A percentile compares a stretch with the other conserved stretches of the same genome.
These are phyloP conservation scores for Gynandropsis gynandra DNA, from an alignment of 345 rosid species.

Conservation along the genomic window DNA sequence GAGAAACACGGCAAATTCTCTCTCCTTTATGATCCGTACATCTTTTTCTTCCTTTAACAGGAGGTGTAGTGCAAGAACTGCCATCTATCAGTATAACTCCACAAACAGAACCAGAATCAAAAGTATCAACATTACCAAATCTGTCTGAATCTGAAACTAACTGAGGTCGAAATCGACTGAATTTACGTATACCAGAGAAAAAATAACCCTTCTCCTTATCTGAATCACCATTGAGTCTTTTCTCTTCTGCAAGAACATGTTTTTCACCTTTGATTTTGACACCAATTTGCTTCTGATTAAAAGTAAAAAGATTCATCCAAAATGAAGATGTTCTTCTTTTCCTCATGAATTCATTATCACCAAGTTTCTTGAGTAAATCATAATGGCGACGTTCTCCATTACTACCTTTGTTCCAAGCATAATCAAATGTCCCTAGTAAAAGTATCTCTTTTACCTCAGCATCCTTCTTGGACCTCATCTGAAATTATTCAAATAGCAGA, in stretches of 20 bases:
- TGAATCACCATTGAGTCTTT: conserved; percentile 10
- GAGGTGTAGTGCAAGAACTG: conserved; percentile 36
- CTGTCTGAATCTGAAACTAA: conserved; percentile 28
- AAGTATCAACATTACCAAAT: conserved; percentile 3
- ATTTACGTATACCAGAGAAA: conserved; percentile 36
- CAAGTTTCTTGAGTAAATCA: conserved; percentile 49
- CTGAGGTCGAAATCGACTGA: conserved; percentile 47
- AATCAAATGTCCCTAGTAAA: conserved; percentile 63
- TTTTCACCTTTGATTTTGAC: conserved; percentile 48
- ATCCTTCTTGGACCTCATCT: conserved; percentile 60
- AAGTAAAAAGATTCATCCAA: conserved; percentile 28
- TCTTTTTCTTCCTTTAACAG: conserved; percentile 58
- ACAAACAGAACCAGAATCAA: conserved; percentile 31
- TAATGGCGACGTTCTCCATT: conserved; percentile 58
- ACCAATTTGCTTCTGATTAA: conserved; percentile 43
- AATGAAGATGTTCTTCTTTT: conserved; percentile 27
- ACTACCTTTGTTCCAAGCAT: conserved; percentile 87
- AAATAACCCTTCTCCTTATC: conserved; percentile 33
- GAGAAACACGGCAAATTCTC: conserved; percentile 33
- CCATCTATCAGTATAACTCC: conserved; percentile 48
- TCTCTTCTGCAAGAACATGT: conserved; percentile 26
- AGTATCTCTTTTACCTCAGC: conserved; percentile 52
- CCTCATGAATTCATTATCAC: conserved; percentile 30
- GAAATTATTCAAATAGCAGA: background rate
- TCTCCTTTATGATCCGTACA: conserved; percentile 62